Percentiles rank a stretch among this genome's conserved stretches.
phyloP scores from a whole-genome alignment of 2,329 filamentous ascomycete species.

The Epichloe baconii region DNA sequence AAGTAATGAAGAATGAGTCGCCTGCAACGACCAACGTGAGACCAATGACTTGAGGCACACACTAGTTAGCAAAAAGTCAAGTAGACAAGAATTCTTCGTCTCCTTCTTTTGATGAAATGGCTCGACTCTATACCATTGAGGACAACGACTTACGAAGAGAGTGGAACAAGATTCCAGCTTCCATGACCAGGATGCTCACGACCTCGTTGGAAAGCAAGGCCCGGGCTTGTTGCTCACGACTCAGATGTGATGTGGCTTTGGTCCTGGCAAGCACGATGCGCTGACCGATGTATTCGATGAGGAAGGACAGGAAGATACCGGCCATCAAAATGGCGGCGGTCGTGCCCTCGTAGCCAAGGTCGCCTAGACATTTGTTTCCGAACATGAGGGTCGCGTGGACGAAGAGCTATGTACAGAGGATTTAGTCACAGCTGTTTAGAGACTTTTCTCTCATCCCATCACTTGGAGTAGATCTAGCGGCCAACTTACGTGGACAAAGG shows the following conservation, averaged over 20 bases:
- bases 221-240: constrained; percentile 12
- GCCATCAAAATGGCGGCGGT: constrained; percentile 61
- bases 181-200: constrained; percentile 54
- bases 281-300: constrained; percentile 55
- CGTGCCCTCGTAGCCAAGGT: constrained; percentile 53
- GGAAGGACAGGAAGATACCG: constrained; percentile 58
- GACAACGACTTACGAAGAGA: constrained; percentile 40
- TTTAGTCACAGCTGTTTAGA: not conserved
- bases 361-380: constrained; percentile 52
- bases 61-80: not conserved
- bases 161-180: constrained; percentile 64
- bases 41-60: constrained; percentile 37
- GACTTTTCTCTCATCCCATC: not conserved
- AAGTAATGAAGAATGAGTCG: constrained; percentile 41
- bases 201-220: constrained; percentile 29
- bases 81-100: too few species aligned
- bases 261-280: constrained; percentile 36
- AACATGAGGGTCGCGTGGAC: constrained; percentile 67
- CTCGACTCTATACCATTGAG: not conserved
- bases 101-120: not conserved
- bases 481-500: constrained; percentile 51
- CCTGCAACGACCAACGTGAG: constrained; percentile 49
- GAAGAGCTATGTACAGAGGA: constrained; percentile 41
- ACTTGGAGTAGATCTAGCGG: not conserved
- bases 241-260: constrained; percentile 14